A percentile compares a stretch with the other conserved stretches of the same genome.
Conservation (phyloP, 1,284 basidiomycete genomes). For the Tilletia setariae region DNA sequence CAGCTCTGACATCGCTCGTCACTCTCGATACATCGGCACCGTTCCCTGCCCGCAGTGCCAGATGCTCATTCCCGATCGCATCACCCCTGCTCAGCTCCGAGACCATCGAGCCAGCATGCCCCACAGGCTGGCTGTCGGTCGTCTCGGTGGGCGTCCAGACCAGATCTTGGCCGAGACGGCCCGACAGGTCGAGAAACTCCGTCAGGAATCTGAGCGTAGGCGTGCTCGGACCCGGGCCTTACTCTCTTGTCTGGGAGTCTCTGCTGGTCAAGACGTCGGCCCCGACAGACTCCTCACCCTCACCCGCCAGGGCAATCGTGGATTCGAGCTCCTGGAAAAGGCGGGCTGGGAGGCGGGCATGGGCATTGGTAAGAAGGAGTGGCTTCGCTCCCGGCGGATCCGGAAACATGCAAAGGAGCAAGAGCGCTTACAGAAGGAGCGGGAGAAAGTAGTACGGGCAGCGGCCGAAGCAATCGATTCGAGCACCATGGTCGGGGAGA, state of each 20-base stretch:
- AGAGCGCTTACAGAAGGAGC: not conserved
- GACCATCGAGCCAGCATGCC: constrained; percentile 2
- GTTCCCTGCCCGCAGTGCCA: not conserved
- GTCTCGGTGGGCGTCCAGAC: not conserved
- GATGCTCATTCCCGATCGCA: not conserved
- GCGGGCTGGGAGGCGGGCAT: constrained; percentile 11
- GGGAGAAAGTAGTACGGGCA: not conserved
- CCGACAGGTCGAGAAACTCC: not conserved
- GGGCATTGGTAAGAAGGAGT: constrained; percentile 6
- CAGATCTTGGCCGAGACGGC: not conserved
- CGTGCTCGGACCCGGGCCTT: not conserved
- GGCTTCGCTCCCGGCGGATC: not conserved
- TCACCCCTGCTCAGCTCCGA: not conserved
- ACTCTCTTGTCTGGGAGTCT: not conserved
- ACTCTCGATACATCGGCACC: too few relatives aligned
- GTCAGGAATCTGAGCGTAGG: not conserved
- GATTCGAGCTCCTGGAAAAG: not conserved
- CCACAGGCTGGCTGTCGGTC: not conserved
- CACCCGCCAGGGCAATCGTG: constrained; percentile 2
- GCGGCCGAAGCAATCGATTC: not conserved
- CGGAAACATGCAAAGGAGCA: not conserved
- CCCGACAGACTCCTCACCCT: not conserved
- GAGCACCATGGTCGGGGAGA: too few relatives aligned
- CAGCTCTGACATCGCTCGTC: too few relatives aligned
- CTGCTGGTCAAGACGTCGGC: not conserved